Conservation (phyloP, 192 early-diverging fungal genomes). For the Coemansia sp. region DNA sequence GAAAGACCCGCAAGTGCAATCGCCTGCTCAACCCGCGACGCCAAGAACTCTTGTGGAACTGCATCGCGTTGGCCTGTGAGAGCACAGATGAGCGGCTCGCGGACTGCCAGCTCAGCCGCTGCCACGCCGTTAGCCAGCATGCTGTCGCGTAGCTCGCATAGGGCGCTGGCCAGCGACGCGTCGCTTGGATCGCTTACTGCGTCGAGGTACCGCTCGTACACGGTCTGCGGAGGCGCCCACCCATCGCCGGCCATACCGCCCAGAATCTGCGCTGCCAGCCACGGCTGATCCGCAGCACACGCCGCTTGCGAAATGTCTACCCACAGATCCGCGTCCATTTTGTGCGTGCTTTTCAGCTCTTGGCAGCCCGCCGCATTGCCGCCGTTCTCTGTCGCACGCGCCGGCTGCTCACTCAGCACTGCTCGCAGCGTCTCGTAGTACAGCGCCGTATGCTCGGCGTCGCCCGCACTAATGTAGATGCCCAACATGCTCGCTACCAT, state of each 20-base stretch:
- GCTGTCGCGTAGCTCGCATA: constrained; percentile 3
- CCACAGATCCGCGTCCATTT: constrained; percentile 10
- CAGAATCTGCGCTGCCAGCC: constrained; percentile 31
- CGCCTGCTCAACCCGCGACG: constrained; percentile 30
- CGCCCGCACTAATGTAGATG: constrained; percentile 17
- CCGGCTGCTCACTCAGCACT: constrained; percentile 6
- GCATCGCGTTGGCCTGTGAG: constrained; percentile 1
- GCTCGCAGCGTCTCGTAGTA: constrained; percentile 25
- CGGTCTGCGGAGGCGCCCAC: constrained; percentile 17
- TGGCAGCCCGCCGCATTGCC: not conserved
- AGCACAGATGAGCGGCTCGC: constrained; percentile 23
- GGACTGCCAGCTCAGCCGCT: not conserved
- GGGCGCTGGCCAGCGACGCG: not conserved
- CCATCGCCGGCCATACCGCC: constrained; percentile 23
- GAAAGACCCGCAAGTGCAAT: constrained; percentile 17
- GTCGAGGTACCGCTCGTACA: constrained; percentile 19
- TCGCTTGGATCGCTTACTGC: constrained; percentile 8
- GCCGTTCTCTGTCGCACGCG: not conserved
- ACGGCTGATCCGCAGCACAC: constrained; percentile 14
- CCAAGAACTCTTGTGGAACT: not conserved
- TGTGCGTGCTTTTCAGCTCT: not conserved
- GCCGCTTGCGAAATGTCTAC: constrained; percentile 1
- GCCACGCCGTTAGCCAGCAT: not conserved
- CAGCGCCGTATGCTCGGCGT: constrained; percentile 27
- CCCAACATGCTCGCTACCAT: constrained; percentile 22